Evolutionary conservation across 2,329 filamentous ascomycete genomes (phyloP), one percentile per base, ranked within the genome.

Genomic region (Delphinella strobiligena): DNA sequence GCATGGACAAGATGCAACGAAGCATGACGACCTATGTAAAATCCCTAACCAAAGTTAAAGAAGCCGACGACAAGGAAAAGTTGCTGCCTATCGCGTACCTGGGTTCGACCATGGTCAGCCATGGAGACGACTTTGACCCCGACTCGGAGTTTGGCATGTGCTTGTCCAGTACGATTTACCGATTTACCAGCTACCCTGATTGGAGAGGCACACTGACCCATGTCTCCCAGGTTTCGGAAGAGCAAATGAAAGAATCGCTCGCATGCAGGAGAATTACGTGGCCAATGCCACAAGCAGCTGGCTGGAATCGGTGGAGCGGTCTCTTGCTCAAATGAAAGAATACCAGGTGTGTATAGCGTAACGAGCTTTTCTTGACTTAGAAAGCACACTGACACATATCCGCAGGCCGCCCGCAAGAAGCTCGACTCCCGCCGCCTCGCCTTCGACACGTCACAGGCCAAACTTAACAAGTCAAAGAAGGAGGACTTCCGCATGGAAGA

Each of bases 401-500:
- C 22, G 43, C 45, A 81, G 81, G 71, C 74, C 48, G 77, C 89
- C 37, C 82, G 89, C 55, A 95, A 91, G 74, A 95, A 93, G 75
- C 80, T 96, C 48, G 91, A 96, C 59, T 83, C 70, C 54, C 80
- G 89, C 43, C 78, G 89, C 44, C 70, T 96, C 42, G 87, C 87
- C 47, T 95, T 93, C 60, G 89, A 96, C 58, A 82, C 89, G 24
- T 88, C 83, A 45, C 78, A 86, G 35, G 76, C 78, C 47, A 95
- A 94, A 68, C 79, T 94, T 75, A 80, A 93, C 54, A 95, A 94
- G 62, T 79, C 82, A 17, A 93, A 93, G 67, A 86, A 81, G 53
- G 89, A 96, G 54, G 89, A 96, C 58, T 93, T 91, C 65, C 74
- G 86, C 46, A 72, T 91, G 41, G 91, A 96, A 60, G 89, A 96